Evolutionary conservation across 192 early-diverging fungal species (phyloP).

Genomic region (Podila epicladia): DNA sequence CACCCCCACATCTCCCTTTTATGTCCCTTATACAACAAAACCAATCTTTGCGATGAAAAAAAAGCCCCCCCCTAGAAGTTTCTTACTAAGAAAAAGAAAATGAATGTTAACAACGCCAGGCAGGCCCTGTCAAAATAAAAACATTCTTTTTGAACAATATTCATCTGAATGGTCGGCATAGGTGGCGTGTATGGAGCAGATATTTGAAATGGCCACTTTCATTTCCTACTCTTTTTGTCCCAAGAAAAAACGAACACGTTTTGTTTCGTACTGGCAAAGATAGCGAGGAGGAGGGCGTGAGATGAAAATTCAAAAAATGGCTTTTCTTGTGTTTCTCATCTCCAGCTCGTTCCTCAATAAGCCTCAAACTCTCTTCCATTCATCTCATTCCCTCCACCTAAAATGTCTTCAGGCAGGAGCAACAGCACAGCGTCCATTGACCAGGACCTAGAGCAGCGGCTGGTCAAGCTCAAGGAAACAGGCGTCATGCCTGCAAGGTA

Average conservation of each 20-base stretch:
- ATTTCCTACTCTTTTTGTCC: too few species aligned
- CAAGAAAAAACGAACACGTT: too few species aligned
- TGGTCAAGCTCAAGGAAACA: conserved; percentile 32
- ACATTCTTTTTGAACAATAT: not conserved
- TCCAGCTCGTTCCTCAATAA: not conserved
- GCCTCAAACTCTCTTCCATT: not conserved
- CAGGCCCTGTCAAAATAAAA: not conserved
- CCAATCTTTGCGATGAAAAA: not conserved
- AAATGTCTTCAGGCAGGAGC: not conserved
- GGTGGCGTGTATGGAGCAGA: not conserved
- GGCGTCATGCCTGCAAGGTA: conserved; percentile 20
- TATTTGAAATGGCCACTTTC: not conserved
- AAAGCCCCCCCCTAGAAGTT: not conserved
- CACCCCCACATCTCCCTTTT: not conserved
- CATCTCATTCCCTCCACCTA: not conserved
- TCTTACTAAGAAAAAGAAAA: not conserved
- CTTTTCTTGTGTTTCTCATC: not conserved
- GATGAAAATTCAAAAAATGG: not conserved
- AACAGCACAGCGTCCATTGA: conserved; percentile 6
- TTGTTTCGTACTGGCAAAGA: too few species aligned
- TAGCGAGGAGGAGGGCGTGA: too few species aligned
- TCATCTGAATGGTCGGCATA: not conserved
- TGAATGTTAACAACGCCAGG: not conserved
- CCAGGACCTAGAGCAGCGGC: conserved; percentile 26
- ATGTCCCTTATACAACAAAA: too few species aligned